Percentiles rank a stretch among this genome's conserved stretches.
Conservation (phyloP, 2,329 filamentous ascomycete genomes). For the Arachnomyces sp. region DNA sequence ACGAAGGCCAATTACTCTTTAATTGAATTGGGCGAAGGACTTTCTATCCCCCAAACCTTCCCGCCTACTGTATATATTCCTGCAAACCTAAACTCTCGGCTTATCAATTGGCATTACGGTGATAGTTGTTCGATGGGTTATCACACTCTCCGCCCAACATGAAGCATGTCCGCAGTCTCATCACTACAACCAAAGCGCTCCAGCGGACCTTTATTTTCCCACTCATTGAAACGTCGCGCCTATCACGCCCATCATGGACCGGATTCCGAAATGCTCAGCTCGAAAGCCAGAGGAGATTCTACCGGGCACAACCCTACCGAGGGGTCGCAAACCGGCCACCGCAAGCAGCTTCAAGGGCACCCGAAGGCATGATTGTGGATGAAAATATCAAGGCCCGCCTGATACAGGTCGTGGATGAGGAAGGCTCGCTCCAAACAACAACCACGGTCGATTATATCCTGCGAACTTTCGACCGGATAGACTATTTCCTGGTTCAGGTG, state of each 20-base stretch:
- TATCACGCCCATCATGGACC: too few species aligned
- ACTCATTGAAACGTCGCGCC: too few species aligned
- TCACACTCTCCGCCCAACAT: constrained; percentile 17
- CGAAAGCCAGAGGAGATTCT: background rate
- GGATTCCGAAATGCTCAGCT: background rate
- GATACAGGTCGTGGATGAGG: constrained; percentile 29
- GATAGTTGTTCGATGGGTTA: too few species aligned
- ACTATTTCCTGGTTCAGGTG: constrained; percentile 47
- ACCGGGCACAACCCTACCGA: too few species aligned
- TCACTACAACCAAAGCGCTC: constrained; percentile 7
- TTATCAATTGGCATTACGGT: too few species aligned
- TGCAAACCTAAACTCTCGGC: too few species aligned
- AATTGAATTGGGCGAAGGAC: too few species aligned
- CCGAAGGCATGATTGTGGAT: constrained; percentile 14
- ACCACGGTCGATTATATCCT: constrained; percentile 29
- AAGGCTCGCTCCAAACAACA: constrained; percentile 24
- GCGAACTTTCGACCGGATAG: constrained; percentile 40
- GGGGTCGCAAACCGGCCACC: background rate
- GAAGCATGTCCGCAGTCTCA: constrained; percentile 27
- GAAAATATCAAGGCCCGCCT: constrained; percentile 25
- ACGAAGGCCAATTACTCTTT: too few species aligned
- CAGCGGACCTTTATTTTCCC: constrained; percentile 1
- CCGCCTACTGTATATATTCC: too few species aligned
- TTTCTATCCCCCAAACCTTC: too few species aligned
- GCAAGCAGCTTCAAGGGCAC: background rate